Base-by-base conservation (phyloP, 2,329 filamentous ascomycete genomes). In the Pezicula neosporulosa region DNA sequence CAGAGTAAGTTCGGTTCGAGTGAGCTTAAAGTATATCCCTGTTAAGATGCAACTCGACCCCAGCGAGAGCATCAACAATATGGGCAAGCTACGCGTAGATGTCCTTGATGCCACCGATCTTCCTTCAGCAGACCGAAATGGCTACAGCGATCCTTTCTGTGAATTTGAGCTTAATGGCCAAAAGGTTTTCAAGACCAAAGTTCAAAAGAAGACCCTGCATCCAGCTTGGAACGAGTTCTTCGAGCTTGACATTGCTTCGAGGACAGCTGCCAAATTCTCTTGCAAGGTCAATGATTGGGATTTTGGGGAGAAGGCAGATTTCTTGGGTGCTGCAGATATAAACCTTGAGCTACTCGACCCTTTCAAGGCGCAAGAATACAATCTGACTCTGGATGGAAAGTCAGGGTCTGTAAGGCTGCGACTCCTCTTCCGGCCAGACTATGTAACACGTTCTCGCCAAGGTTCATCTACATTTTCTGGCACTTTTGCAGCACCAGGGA, bases 31-130 rank as follows among this genome's bases (percentile, higher is more conserved):
- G 70, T 99, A 96, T 67, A 85, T 99, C 21, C 94, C 94, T 0
- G 85, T 97, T 54, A 85, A 89, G 73, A 99, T 99, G 94, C 77
- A 85, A 51, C 86, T 99, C 45, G 91, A 99, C 64, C 89, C 94
- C 0, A 90, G 86, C 63, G 94, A 99, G 72, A 97, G 91, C 65
- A 96, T 99, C 77, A 97, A 97, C 81, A 99, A 99, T 72, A 96
- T 96, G 83, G 94, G 94, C 53, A 92, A 85, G 52, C 84, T 99
- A 19, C 89, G 92, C 18, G 90, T 99, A n/a, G 91, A 97, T 63
- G 81, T 99, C 16, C 75, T 97, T 36, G 91, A 96, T 68, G 94
- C 86, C 16, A 75, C 82, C 8, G 86, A 96, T 53, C 81, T 99
- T n/a, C 94, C 94, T 7, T 86, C 94, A 1, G 93, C 93, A 27